Conservation (phyloP, 208 protist genomes). For the Trypanosoma mega region DNA sequence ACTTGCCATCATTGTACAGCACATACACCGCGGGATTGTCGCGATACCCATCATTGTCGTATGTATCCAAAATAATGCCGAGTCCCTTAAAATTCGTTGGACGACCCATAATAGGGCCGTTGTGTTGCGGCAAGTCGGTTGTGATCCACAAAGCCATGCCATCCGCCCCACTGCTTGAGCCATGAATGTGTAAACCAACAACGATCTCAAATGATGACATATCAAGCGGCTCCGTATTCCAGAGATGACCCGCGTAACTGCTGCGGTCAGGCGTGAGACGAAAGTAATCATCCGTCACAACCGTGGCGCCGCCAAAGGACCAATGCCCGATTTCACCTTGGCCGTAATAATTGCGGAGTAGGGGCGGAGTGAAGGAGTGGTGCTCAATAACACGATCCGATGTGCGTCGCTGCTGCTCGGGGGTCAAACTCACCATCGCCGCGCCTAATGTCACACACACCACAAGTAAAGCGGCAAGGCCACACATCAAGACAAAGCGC, state of each 20-base stretch:
- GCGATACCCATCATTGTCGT: constrained; percentile 80
- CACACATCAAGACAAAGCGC: not conserved
- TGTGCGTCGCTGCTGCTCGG: constrained; percentile 45
- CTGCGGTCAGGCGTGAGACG: constrained; percentile 67
- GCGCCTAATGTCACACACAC: too few species aligned
- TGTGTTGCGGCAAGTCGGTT: constrained; percentile 20
- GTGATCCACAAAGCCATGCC: constrained; percentile 84
- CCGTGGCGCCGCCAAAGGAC: constrained; percentile 62
- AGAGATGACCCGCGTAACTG: constrained; percentile 60
- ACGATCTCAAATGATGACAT: constrained; percentile 82
- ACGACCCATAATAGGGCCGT: constrained; percentile 68
- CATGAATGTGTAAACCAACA: constrained; percentile 70
- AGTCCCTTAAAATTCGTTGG: constrained; percentile 67
- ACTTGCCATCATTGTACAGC: constrained; percentile 39
- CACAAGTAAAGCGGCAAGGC: not conserved
- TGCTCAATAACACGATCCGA: constrained; percentile 51
- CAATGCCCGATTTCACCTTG: constrained; percentile 79
- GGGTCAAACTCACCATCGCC: too few species aligned
- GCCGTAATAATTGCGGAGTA: constrained; percentile 71
- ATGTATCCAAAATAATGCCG: constrained; percentile 86
- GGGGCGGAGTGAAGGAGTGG: constrained; percentile 74
- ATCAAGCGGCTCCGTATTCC: constrained; percentile 76
- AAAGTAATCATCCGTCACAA: constrained; percentile 83
- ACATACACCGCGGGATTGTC: constrained; percentile 83
- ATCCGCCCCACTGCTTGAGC: constrained; percentile 44